Percentiles rank a stretch among this genome's conserved stretches.
These are phyloP conservation scores for Ophiostoma sp. DNA, from an alignment of 2,329 filamentous ascomycete genomes.

Conservation along the genomic window DNA sequence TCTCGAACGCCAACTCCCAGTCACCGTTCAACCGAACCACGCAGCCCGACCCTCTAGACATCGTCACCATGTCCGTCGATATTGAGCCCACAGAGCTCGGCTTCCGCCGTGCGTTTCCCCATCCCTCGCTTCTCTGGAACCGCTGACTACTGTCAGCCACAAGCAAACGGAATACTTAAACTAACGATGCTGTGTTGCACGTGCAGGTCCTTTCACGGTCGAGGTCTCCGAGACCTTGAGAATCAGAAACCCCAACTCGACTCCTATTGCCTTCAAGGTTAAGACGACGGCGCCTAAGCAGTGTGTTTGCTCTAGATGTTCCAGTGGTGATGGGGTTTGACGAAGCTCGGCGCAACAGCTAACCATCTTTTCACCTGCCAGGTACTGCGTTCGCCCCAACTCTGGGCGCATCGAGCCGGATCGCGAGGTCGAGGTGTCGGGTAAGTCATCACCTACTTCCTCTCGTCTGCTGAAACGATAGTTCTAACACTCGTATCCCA, in stretches of 20 bases:
- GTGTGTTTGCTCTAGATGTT: slow-evolving; percentile 47
- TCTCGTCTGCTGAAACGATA: too few species aligned
- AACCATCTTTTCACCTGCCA: slow-evolving; percentile 35
- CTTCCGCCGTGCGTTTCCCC: slow-evolving; percentile 75
- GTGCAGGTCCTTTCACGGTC: slow-evolving; percentile 58
- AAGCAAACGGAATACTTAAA: neutral
- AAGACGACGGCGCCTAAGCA: slow-evolving; percentile 99
- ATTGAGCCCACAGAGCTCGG: slow-evolving; percentile 86
- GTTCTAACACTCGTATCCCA: slow-evolving; percentile 34
- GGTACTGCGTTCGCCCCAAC: slow-evolving; percentile 97
- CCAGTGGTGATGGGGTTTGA: neutral
- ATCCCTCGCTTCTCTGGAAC: neutral
- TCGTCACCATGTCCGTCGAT: slow-evolving; percentile 77
- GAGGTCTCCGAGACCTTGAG: slow-evolving; percentile 61
- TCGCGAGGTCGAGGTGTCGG: slow-evolving; percentile 84
- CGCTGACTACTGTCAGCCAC: too few species aligned
- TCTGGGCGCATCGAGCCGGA: slow-evolving; percentile 91
- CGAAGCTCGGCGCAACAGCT: neutral
- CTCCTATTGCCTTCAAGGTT: slow-evolving; percentile 71
- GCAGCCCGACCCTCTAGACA: neutral
- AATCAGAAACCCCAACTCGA: slow-evolving; percentile 58
- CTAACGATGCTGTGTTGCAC: neutral
- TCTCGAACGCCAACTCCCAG: neutral
- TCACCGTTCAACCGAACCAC: neutral
- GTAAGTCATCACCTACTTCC: slow-evolving; percentile 42